Evolutionary conservation across 2,329 filamentous ascomycete species (phyloP).

Genomic region (Botrytis aclada): DNA sequence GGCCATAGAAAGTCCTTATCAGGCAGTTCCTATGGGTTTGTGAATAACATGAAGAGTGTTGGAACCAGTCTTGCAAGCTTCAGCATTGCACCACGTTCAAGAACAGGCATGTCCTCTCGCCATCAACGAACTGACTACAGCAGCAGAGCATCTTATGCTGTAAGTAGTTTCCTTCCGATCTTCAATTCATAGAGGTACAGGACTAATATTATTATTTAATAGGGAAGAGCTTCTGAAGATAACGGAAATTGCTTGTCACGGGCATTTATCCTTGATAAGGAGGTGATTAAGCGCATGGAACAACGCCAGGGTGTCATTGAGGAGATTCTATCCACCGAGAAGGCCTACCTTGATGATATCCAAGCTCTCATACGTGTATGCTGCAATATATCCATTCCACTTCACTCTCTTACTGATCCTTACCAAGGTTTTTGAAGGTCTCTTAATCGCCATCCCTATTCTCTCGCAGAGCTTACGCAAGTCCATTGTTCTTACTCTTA

Average conservation of each 20-base stretch:
- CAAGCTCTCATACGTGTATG: constrained; percentile 82
- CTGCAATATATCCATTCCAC: constrained; percentile 50
- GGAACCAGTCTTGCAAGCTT: constrained; percentile 73
- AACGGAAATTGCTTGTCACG: constrained; percentile 58
- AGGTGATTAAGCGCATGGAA: constrained; percentile 66
- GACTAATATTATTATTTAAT: not conserved
- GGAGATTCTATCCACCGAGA: constrained; percentile 82
- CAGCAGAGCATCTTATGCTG: constrained; percentile 57
- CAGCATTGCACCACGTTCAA: constrained; percentile 64
- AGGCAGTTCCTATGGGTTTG: constrained; percentile 72
- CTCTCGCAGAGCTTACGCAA: constrained; percentile 62
- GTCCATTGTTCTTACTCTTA: constrained; percentile 75
- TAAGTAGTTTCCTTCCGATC: constrained; percentile 24
- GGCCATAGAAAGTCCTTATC: constrained; percentile 61
- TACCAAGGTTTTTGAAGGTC: constrained; percentile 66
- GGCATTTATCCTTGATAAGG: constrained; percentile 56
- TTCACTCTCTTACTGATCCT: constrained; percentile 62
- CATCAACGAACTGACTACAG: constrained; percentile 61
- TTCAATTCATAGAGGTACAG: not conserved
- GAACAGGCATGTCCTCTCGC: constrained; percentile 50
- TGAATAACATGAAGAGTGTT: constrained; percentile 77
- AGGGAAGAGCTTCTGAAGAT: constrained; percentile 58
- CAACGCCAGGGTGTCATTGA: constrained; percentile 78
- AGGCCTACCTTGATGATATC: constrained; percentile 82
- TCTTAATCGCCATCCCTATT: constrained; percentile 68